Conservation (phyloP, 164 flowering plant species). For the Piper betle region DNA sequence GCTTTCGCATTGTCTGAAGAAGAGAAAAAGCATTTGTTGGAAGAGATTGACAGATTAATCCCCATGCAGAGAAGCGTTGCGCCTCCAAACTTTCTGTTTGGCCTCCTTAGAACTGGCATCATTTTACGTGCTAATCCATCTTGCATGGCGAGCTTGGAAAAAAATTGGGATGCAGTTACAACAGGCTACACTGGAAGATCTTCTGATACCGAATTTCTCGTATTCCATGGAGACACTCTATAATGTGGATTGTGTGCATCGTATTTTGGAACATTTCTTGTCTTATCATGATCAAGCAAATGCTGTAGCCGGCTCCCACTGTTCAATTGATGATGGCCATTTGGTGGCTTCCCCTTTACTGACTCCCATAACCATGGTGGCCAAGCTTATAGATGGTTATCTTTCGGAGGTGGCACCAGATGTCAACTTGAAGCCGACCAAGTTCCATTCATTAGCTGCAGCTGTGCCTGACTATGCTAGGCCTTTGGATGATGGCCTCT, state of each 20-base stretch:
- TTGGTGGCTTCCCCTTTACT: conserved; percentile 62
- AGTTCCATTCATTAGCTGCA: conserved; percentile 76
- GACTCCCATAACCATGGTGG: conserved; percentile 82
- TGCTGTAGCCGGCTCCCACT: conserved; percentile 60
- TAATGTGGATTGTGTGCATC: conserved; percentile 80
- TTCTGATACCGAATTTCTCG: conserved; percentile 77
- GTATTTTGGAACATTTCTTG: conserved; percentile 78
- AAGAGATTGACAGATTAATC: conserved; percentile 67
- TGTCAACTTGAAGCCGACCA: conserved; percentile 72
- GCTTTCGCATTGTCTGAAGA: conserved; percentile 45
- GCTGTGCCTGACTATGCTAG: conserved; percentile 85
- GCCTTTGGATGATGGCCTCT: conserved; percentile 93
- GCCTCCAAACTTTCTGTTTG: conserved; percentile 65
- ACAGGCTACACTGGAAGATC: conserved; percentile 80
- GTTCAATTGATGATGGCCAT: conserved; percentile 56
- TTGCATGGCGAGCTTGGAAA: conserved; percentile 68
- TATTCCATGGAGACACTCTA: conserved; percentile 81
- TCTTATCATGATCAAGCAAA: conserved; percentile 47
- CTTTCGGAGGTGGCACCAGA: conserved; percentile 97
- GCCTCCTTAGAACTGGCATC: conserved; percentile 71
- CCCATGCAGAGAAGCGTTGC: conserved; percentile 62
- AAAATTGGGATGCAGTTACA: conserved; percentile 86
- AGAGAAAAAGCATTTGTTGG: conserved; percentile 60
- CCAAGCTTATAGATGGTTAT: conserved; percentile 87
- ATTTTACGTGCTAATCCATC: conserved; percentile 53